A percentile compares a stretch with the other conserved stretches of the same genome.
Conservation (phyloP, 2,329 filamentous ascomycete species). For the Calonectria crousiana region DNA sequence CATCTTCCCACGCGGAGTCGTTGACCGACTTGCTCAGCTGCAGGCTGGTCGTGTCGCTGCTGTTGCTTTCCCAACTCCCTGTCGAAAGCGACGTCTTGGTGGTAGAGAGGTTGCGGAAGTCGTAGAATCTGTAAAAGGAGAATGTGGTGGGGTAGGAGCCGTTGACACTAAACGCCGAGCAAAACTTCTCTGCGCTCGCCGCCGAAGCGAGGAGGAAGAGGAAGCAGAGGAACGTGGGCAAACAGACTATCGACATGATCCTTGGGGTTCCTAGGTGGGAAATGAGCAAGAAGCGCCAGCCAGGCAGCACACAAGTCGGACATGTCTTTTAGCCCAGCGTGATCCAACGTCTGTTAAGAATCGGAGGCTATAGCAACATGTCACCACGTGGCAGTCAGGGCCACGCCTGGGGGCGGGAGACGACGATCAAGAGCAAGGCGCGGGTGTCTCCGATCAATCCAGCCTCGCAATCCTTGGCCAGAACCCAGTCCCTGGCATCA, state of each 20-base stretch:
- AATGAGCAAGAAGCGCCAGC: neutral
- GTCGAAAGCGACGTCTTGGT: neutral
- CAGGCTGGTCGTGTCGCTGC: neutral
- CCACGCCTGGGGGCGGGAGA: neutral
- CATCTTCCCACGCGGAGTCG: slow-evolving; percentile 23
- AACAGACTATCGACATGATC: neutral
- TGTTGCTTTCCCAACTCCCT: slow-evolving; percentile 9
- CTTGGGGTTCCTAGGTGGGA: neutral
- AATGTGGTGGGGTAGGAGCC: slow-evolving; percentile 14
- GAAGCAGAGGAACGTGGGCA: neutral
- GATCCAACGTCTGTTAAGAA: neutral
- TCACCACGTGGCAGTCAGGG: neutral
- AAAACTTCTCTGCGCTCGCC: neutral
- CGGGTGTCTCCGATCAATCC: neutral
- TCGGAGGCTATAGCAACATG: neutral
- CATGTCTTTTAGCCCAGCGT: neutral
- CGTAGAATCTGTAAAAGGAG: slow-evolving; percentile 25
- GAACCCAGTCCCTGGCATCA: neutral
- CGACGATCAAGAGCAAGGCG: slow-evolving; percentile 5
- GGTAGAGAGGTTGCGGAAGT: slow-evolving; percentile 14
- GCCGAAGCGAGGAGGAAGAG: neutral
- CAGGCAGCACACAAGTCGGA: neutral
- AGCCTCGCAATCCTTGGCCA: neutral
- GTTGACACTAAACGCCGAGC: slow-evolving; percentile 17
- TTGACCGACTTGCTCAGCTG: slow-evolving; percentile 14